A percentile compares a stretch with the other conserved stretches of the same genome.
Evolutionary conservation across 257 asterid species (phyloP).

Genomic region (Oldenlandia corymbosa): DNA sequence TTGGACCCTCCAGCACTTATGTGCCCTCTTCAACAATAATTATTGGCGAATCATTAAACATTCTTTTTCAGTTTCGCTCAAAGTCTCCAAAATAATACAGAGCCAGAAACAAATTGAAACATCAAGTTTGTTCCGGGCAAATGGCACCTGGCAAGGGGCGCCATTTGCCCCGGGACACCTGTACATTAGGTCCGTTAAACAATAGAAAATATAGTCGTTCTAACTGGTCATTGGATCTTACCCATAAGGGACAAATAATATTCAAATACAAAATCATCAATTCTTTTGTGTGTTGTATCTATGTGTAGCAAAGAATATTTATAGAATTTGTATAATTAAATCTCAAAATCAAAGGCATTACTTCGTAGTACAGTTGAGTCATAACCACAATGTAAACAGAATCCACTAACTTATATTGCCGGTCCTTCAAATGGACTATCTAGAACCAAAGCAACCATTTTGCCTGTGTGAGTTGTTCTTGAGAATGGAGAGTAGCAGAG

Average conservation of each 20-base stretch:
- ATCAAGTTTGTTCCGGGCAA: too few relatives aligned
- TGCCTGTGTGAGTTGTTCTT: conserved; percentile 84
- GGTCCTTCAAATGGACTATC: conserved; percentile 66
- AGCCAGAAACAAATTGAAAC: background rate
- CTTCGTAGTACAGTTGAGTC: conserved; percentile 8
- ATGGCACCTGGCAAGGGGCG: too few relatives aligned
- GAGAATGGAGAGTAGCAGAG: conserved; percentile 95
- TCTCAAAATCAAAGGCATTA: conserved; percentile 4
- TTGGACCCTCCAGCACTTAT: conserved; percentile 96
- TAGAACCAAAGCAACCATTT: conserved; percentile 64
- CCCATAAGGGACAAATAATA: background rate
- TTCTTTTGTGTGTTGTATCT: background rate
- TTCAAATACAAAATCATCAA: background rate
- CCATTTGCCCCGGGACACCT: too few relatives aligned
- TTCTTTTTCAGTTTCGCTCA: conserved; percentile 17
- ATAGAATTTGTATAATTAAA: conserved; percentile 6
- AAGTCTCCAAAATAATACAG: background rate
- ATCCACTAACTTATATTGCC: conserved; percentile 57
- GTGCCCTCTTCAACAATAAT: conserved; percentile 95
- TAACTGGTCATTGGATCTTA: too few relatives aligned
- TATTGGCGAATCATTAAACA: conserved; percentile 53
- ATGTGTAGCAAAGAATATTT: background rate
- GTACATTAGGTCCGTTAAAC: too few relatives aligned
- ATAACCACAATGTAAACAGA: conserved; percentile 5
- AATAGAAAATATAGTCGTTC: too few relatives aligned